Conservation (phyloP, 169 alveolate species). For the Babesia bovis region DNA sequence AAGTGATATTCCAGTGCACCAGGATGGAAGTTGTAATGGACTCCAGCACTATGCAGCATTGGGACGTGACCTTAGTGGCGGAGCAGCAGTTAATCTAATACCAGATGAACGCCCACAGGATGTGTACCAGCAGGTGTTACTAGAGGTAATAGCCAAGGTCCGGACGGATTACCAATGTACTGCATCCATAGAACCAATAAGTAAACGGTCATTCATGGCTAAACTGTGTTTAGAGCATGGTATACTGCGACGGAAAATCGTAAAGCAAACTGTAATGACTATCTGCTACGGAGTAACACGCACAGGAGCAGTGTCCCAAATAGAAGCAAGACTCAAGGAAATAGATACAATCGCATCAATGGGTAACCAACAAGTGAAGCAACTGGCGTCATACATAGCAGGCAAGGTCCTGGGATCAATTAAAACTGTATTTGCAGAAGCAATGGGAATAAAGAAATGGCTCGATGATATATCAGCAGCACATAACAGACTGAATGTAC, state of each 20-base stretch:
- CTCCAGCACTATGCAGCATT: conserved; percentile 95
- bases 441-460: conserved; percentile 93
- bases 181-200: not conserved
- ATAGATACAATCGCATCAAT: conserved; percentile 46
- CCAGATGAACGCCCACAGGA: conserved; percentile 93
- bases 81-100: conserved; percentile 89
- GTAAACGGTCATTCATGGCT: not conserved
- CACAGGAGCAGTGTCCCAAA: conserved; percentile 86
- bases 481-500: conserved; percentile 86
- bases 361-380: conserved; percentile 49
- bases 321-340: conserved; percentile 61
- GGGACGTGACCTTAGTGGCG: conserved; percentile 95
- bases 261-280: conserved; percentile 98
- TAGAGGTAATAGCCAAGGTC: conserved; percentile 69
- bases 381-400: conserved; percentile 83
- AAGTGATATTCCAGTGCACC: conserved; percentile 91
- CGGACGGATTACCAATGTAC: conserved; percentile 41
- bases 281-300: conserved; percentile 97
- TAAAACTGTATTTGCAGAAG: conserved; percentile 90
- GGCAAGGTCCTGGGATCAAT: conserved; percentile 87
- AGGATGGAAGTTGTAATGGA: conserved; percentile 98
- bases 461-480: conserved; percentile 87
- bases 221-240: conserved; percentile 75
- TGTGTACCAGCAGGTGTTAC: conserved; percentile 90
- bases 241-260: conserved; percentile 87